A percentile compares a stretch with the other conserved stretches of the same genome.
Conservation (phyloP, 108 stramenopile genomes). For the Fragilariopsis cylindrus region DNA sequence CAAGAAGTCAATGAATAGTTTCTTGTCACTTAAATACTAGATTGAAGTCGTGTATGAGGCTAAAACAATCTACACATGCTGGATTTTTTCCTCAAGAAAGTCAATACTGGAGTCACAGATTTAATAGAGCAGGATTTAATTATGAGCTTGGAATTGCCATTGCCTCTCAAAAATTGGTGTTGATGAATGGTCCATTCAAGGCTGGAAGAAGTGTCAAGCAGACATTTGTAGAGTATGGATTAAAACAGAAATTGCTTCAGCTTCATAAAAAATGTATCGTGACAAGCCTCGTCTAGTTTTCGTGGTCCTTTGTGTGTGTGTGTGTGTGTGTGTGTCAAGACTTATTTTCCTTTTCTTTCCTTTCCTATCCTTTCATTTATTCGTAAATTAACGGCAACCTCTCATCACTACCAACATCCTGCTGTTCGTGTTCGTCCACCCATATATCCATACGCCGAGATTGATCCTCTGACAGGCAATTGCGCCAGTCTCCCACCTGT, state of each 20-base stretch:
- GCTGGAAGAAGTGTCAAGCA: constrained; percentile 14
- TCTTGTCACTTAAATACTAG: background rate
- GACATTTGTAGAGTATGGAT: constrained; percentile 23
- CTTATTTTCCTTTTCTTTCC: too few species aligned
- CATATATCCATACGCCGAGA: too few species aligned
- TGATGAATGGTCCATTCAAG: constrained; percentile 36
- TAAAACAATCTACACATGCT: constrained; percentile 10
- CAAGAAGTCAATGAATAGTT: too few species aligned
- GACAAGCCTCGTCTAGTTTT: too few species aligned
- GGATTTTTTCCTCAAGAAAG: constrained; percentile 4
- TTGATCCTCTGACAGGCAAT: too few species aligned
- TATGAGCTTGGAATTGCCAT: constrained; percentile 26
- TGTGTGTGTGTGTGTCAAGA: too few species aligned
- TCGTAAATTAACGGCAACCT: too few species aligned
- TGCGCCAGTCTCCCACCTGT: too few species aligned
- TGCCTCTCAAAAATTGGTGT: constrained; percentile 6
- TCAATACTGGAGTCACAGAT: constrained; percentile 21
- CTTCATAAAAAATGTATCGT: background rate
- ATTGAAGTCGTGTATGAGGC: constrained; percentile 22
- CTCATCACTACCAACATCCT: too few species aligned
- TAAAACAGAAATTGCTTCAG: background rate
- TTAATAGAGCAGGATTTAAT: constrained; percentile 24
- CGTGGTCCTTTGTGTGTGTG: too few species aligned
- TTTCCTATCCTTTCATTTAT: too few species aligned
- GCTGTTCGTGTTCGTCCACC: too few species aligned